These are phyloP conservation scores for Scenedesmus sp. DNA, from an alignment of 163 green algal species.

Conservation along the genomic window DNA sequence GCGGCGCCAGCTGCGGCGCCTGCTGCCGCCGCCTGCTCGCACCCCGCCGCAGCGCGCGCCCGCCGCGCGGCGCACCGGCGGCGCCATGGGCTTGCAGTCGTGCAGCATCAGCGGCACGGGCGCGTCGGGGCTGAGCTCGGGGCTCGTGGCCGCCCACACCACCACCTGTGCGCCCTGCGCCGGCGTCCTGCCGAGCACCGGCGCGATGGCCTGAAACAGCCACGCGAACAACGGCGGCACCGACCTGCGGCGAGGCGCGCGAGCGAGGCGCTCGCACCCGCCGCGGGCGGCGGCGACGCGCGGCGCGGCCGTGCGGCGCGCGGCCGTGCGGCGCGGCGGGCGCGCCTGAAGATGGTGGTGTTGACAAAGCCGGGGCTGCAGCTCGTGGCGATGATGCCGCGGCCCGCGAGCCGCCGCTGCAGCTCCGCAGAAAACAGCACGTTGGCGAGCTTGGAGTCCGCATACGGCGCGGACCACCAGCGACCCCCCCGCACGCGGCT, in stretches of 20 bases:
- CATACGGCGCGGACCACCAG: slow-evolving; percentile 59
- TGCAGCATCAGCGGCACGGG: slow-evolving; percentile 27
- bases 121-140: not conserved
- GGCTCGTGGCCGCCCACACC: slow-evolving; percentile 26
- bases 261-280: too few relatives aligned
- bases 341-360: slow-evolving; percentile 30
- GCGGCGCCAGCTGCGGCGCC: too few relatives aligned
- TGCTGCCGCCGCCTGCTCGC: too few relatives aligned
- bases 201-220: not conserved
- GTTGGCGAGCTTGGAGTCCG: slow-evolving; percentile 73
- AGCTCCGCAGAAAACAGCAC: slow-evolving; percentile 69
- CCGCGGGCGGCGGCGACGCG: too few relatives aligned
- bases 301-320: too few relatives aligned
- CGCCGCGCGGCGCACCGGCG: not conserved
- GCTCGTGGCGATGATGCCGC: slow-evolving; percentile 20
- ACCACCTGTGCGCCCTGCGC: slow-evolving; percentile 15
- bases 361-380: slow-evolving; percentile 41
- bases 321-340: too few relatives aligned
- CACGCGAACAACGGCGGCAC: not conserved
- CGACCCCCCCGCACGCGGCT: not conserved
- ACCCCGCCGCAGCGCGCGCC: not conserved
- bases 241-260: slow-evolving; percentile 22
- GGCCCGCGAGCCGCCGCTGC: slow-evolving; percentile 46
- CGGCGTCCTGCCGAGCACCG: slow-evolving; percentile 16
- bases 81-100: slow-evolving; percentile 25